Evolutionary conservation across 208 protist genomes (phyloP).

Genomic region (Trypanosoma melophagium): DNA sequence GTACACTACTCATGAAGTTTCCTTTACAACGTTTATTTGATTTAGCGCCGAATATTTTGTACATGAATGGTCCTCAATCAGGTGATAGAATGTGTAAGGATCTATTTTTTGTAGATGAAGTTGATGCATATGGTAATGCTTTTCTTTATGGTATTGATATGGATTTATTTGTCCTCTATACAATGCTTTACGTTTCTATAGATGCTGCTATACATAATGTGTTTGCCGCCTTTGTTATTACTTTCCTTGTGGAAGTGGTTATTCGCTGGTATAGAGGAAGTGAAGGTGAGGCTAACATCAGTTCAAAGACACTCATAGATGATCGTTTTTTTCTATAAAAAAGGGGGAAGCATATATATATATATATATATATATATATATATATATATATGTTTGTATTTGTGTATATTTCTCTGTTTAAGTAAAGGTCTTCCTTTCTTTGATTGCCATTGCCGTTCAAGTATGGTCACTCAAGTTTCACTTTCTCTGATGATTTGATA

Average conservation of each 20-base stretch:
- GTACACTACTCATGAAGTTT: constrained; percentile 67
- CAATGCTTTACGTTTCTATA: constrained; percentile 64
- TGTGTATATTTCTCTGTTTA: constrained; percentile 22
- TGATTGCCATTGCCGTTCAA: not conserved
- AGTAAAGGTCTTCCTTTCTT: constrained; percentile 5
- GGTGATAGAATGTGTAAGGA: constrained; percentile 66
- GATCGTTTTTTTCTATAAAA: constrained; percentile 75
- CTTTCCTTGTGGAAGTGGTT: constrained; percentile 60
- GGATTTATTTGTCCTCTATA: constrained; percentile 73
- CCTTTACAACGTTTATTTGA: constrained; percentile 63
- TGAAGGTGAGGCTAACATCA: constrained; percentile 71
- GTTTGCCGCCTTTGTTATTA: constrained; percentile 58
- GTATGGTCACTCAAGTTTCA: not conserved
- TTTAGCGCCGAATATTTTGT: constrained; percentile 79
- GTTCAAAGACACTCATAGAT: constrained; percentile 81
- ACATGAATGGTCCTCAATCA: constrained; percentile 78
- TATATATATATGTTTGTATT: constrained; percentile 13
- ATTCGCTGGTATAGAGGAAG: constrained; percentile 48
- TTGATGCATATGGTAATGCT: constrained; percentile 52
- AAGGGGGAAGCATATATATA: not conserved
- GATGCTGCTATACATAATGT: constrained; percentile 68
- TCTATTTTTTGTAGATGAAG: constrained; percentile 84
- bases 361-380: not conserved
- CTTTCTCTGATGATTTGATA: no score
- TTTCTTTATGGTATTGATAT: constrained; percentile 77